phyloP scores from a whole-genome alignment of 805 yeast genomes.

The Ascoidea rubescens region DNA sequence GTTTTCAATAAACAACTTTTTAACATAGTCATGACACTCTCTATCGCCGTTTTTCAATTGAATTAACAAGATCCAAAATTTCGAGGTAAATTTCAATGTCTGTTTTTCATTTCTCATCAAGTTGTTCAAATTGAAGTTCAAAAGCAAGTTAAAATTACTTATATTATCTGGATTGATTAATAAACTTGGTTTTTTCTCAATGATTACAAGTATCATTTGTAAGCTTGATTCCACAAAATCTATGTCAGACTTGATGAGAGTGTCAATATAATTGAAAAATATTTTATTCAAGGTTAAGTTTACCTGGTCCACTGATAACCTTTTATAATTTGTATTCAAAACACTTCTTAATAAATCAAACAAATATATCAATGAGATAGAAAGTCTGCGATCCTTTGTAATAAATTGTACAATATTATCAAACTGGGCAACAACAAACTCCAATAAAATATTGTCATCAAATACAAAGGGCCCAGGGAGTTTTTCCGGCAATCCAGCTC shows the following conservation, averaged over 20 bases:
- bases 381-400: neutral
- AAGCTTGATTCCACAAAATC: slow-evolving; percentile 5
- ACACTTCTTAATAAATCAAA: slow-evolving; percentile 18
- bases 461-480: slow-evolving; percentile 57
- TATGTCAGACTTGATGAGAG: slow-evolving; percentile 2
- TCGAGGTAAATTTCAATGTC: slow-evolving; percentile 32
- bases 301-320: slow-evolving; percentile 9
- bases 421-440: slow-evolving; percentile 23
- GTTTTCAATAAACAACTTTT: slow-evolving; percentile 17
- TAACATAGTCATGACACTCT: slow-evolving; percentile 24
- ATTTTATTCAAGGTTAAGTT: neutral
- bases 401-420: neutral
- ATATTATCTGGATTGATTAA: neutral
- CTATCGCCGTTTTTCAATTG: slow-evolving; percentile 30
- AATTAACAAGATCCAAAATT: slow-evolving; percentile 38
- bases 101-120: slow-evolving; percentile 31
- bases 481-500: slow-evolving; percentile 48
- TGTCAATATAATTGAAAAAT: neutral
- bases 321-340: slow-evolving; percentile 20
- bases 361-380: slow-evolving; percentile 16
- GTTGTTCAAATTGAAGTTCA: slow-evolving; percentile 7
- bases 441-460: slow-evolving; percentile 23
- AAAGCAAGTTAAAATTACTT: neutral
- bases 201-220: neutral
- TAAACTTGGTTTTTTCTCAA: slow-evolving; percentile 8